Percentiles rank a stretch among this genome's conserved stretches.
Conservation (phyloP, 1,284 basidiomycete genomes). For the Vanrija humicola region DNA sequence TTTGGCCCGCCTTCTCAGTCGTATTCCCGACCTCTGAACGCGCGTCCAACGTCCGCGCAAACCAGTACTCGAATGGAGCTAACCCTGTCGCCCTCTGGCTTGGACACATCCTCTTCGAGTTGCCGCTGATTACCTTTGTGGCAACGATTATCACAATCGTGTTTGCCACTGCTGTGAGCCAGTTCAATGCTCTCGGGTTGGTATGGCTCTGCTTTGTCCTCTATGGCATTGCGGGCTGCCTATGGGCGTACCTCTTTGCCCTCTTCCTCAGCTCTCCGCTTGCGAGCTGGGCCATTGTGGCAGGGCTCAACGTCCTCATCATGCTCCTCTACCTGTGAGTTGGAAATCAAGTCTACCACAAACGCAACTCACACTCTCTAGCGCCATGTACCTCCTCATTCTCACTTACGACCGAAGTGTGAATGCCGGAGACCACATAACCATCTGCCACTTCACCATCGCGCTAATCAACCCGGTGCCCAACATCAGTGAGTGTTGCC, state of each 20-base stretch:
- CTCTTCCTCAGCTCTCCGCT: conserved; percentile 63
- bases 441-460: conserved; percentile 64
- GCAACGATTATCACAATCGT: conserved; percentile 62
- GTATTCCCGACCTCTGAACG: conserved; percentile 63
- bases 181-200: conserved; percentile 66
- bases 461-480: conserved; percentile 66
- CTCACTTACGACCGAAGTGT: conserved; percentile 61
- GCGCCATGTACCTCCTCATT: conserved; percentile 63
- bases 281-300: conserved; percentile 67
- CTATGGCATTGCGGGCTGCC: conserved; percentile 64
- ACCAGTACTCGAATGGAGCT: conserved; percentile 69
- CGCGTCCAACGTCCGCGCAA: conserved; percentile 64
- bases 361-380: conserved; percentile 6
- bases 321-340: conserved; percentile 56
- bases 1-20: conserved; percentile 74
- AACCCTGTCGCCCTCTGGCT: conserved; percentile 70
- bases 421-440: conserved; percentile 56
- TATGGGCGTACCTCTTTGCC: conserved; percentile 66
- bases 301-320: conserved; percentile 70
- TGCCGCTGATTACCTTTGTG: conserved; percentile 58
- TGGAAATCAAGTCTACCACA: too few relatives aligned
- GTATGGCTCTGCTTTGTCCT: conserved; percentile 63
- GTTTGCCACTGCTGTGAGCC: conserved; percentile 56
- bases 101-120: conserved; percentile 71
- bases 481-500: conserved; percentile 57